Base-by-base conservation (phyloP, 306 rosid species). In the Trifolium dubium region DNA sequence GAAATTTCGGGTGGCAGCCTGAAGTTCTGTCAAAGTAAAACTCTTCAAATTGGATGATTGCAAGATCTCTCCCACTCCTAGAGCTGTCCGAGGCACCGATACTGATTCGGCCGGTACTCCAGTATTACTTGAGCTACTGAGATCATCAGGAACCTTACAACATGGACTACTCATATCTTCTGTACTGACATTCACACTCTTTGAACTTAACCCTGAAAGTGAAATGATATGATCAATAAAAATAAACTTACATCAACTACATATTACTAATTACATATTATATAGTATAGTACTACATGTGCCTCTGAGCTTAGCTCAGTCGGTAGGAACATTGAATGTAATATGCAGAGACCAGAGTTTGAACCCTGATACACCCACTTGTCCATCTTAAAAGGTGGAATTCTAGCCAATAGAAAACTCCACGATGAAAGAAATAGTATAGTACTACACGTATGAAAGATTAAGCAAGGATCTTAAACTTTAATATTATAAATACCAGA, bases 1-100 rank as follows among this genome's bases (percentile, higher is more conserved):
- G 63, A 88, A 88, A 81, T 88, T 86, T 72, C 89, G 64, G 9
- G 92, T 88, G 15, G 92, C 86, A 50, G 76, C 80, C 65, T 75
- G 79, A 63, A 88, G 89, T 78, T 88, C 90, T 4, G 74, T 59
- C 3, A 63, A 77, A 54, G 65, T 60, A 79, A 88, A 88, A 78
- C 74, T 80, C 84, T 82, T 88, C 60, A 88, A 75, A 80, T 82
- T 82, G 69, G 83, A 37, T 10, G 84, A 53, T 15, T 82, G 81
- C 80, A 73, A 80, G 72, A 82, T 88, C 80, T 84, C 90, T 18
- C 71, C 87, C 84, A 60, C 90, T 34, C 79, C 77, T 44, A 51
- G 70, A 6, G 72, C 74, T 70, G 65, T 78, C 30, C 17, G 84
- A 58, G 79, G 77, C 64, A 75, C 68, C 4, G 64, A 76, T 59